Evolutionary conservation across 345 rosid genomes (phyloP), one percentile per base, ranked within the genome.

Genomic region (Pistacia atlantica): DNA sequence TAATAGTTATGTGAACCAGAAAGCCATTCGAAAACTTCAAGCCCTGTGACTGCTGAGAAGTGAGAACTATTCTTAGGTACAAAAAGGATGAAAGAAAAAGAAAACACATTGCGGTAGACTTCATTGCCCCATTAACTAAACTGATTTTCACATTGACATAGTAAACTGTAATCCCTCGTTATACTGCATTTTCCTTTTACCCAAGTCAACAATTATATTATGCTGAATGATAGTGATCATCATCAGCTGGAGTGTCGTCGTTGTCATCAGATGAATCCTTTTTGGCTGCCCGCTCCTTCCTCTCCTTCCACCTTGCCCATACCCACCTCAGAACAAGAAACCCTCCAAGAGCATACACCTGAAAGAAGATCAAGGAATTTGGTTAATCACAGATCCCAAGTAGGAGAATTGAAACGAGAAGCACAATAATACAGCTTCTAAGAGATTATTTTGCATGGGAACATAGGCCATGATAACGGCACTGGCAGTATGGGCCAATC

Each of bases 231-330:
- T 55, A 57, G 51, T 49, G 25, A 1, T 76, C 73, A 2, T 81
- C 91, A n/a, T 60, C 85, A 28, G 78, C 60, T 20, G 83, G 82
- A 60, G 87, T 38, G 71, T 77, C 76, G 37, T 77, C 76, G 42
- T 84, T 75, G 17, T 82, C 85, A 12, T 76, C 89, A 0, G 80
- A 17, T 0, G 76, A 67, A 16, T 84, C 81, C 82, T 86, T 86
- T 74, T 84, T 83, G 66, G 73, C 82, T 52, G 73, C 82, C 84
- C 89, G 86, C 75, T 88, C 91, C 66, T 89, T 87, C 83, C 97
- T 87, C 85, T 92, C 97, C 22, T 86, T 86, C 97, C 95, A 92
- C 79, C 94, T 90, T 17, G 97, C 94, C 97, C 94, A 90, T 2
- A 87, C 84, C 98, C 98, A 94, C 75, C 82, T 89, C 78, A 91